Evolutionary conservation across 495 filamentous ascomycete genomes (phyloP).

Genomic region (Aspergillus heteromorphus): DNA sequence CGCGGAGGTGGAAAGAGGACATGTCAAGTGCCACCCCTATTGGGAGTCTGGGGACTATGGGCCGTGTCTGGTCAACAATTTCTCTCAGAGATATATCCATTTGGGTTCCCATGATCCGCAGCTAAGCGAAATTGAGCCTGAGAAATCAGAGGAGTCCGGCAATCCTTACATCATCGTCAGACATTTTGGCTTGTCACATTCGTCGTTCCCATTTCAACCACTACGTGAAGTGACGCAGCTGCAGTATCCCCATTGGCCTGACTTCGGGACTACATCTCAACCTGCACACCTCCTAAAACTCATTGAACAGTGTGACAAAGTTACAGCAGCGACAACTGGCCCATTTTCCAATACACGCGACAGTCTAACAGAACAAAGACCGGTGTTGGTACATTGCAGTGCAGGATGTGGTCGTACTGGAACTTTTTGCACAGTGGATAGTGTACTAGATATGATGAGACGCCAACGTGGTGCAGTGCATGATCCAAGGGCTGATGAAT

Average conservation of each 20-base stretch:
- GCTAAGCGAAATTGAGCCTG: slow-evolving; percentile 4
- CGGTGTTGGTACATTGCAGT: slow-evolving; percentile 89
- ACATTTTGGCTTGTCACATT: slow-evolving; percentile 78
- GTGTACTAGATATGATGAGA: slow-evolving; percentile 88
- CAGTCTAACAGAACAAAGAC: slow-evolving; percentile 56
- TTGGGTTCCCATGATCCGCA: slow-evolving; percentile 47
- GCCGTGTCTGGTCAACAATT: slow-evolving; percentile 63
- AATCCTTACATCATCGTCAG: slow-evolving; percentile 80
- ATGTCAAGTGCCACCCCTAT: slow-evolving; percentile 90
- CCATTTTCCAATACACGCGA: slow-evolving; percentile 34
- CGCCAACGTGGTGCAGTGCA: slow-evolving; percentile 50
- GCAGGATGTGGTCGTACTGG: slow-evolving; percentile 94
- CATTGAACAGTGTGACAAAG: slow-evolving; percentile 75
- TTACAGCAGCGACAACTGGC: slow-evolving; percentile 32
- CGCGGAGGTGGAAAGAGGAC: slow-evolving; percentile 91
- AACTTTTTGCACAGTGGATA: slow-evolving; percentile 94
- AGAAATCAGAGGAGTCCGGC: slow-evolving; percentile 21
- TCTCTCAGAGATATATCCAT: slow-evolving; percentile 75
- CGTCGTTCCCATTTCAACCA: slow-evolving; percentile 71
- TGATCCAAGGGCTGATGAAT: slow-evolving; percentile 36
- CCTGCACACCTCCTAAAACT: slow-evolving; percentile 79
- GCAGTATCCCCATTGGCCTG: slow-evolving; percentile 92
- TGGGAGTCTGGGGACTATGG: slow-evolving; percentile 83
- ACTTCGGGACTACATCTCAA: slow-evolving; percentile 90
- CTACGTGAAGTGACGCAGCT: slow-evolving; percentile 93